Base-by-base conservation (phyloP, 202 grass and related monocot species). In the Cymbopogon flexuosus region DNA sequence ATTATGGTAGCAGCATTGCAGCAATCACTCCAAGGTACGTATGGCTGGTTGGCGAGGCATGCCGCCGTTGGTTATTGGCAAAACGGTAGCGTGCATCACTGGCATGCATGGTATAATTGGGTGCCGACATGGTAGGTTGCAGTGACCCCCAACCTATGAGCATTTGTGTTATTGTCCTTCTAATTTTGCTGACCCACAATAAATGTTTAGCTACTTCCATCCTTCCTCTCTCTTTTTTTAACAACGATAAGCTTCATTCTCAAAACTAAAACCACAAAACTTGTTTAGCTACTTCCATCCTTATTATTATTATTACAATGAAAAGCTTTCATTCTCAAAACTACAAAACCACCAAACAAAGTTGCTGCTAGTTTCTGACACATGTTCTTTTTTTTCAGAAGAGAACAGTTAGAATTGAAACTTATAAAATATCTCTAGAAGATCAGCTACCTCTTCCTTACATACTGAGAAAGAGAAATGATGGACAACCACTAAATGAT, bases 171-270 rank as follows among this genome's bases (percentile, higher is more conserved):
- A 62, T 62, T 68, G 77, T 15, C 86, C 62, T 79, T 68, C 74
- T 70, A 88, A 88, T 80, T 64, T 75, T 76, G 70, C 81, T 76
- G 81, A 31, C 81, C 63, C 41, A 80, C 62, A 88, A 88, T 88
- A 75, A 88, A 84, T 84, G 69, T 76, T 75, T 83, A 78, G 27
- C 73, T 36, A 51, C 52, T 29, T 68, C 40, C 45, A 62, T 58
- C 54, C 19, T 22, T 22, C 2, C 8, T 49, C 37, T 0, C 1
- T 19, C 8, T 19, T 21, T 19, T 3, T 51, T 51, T 15, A 41
- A 34, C 40, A 78, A 65, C 7, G 27, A 51, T 16, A 31, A 45
- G 22, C 35, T 75, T 40, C 21, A 47, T 47, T 15, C 36, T 41
- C 31, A 42, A 43, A 37, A 46, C 66, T 10, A 42, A 43, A 37